phyloP scores from a whole-genome alignment of 2,329 filamentous ascomycete genomes.

The Zymoseptoria pseudotritici region DNA sequence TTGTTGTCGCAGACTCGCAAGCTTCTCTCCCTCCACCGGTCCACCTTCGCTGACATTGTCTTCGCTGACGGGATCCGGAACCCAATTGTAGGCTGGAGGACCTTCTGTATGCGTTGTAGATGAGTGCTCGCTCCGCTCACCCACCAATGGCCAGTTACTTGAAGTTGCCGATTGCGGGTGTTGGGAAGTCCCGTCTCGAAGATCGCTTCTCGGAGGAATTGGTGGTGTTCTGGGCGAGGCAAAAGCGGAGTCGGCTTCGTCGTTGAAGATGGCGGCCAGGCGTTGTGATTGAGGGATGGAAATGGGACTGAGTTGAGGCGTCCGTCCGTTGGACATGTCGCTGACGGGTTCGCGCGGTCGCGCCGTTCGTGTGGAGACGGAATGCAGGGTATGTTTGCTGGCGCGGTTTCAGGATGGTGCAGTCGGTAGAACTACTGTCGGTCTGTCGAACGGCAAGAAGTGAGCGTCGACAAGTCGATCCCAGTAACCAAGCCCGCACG shows the following conservation, averaged over 20 bases:
- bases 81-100: constrained; percentile 24
- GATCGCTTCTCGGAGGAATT: constrained; percentile 14
- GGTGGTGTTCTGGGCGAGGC: constrained; percentile 7
- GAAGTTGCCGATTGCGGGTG: background rate
- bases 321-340: background rate
- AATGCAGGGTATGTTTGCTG: background rate
- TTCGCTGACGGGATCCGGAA: constrained; percentile 10
- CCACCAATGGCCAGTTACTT: background rate
- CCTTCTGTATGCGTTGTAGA: constrained; percentile 6
- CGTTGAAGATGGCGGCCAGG: constrained; percentile 6
- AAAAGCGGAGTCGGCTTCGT: constrained; percentile 1
- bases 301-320: background rate
- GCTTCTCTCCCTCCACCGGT: constrained; percentile 25
- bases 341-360: background rate
- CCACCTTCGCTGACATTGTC: constrained; percentile 2
- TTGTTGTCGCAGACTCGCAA: constrained; percentile 19
- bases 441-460: background rate
- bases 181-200: constrained; percentile 9
- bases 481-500: no score
- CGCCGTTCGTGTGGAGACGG: background rate
- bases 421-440: background rate
- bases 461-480: background rate
- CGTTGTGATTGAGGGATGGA: constrained; percentile 6
- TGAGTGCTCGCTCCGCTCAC: constrained; percentile 8
- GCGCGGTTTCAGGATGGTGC: background rate